Conservation (phyloP, 768 basidiomycete species). For the Amanita molliuscula region DNA sequence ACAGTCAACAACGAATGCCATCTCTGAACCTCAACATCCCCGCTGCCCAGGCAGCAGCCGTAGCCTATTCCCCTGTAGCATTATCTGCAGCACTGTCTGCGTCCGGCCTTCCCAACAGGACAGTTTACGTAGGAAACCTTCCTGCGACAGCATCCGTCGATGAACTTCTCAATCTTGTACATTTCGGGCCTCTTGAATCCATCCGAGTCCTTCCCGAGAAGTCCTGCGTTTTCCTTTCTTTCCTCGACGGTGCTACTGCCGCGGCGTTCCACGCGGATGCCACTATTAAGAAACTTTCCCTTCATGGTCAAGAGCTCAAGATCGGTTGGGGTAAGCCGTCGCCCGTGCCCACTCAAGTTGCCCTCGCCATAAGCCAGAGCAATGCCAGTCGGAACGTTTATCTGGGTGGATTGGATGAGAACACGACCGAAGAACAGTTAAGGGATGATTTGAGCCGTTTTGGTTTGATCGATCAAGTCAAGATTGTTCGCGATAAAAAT, state of each 20-base stretch:
- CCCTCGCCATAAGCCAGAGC: conserved; percentile 80
- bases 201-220: conserved; percentile 95
- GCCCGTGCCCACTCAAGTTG: conserved; percentile 77
- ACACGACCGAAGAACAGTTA: conserved; percentile 83
- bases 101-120: conserved; percentile 66
- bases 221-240: conserved; percentile 95
- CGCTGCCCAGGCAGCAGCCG: conserved; percentile 41
- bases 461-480: conserved; percentile 97
- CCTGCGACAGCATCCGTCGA: conserved; percentile 95
- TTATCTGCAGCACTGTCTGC: conserved; percentile 58
- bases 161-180: conserved; percentile 94
- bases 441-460: conserved; percentile 88
- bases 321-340: conserved; percentile 98
- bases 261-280: conserved; percentile 98
- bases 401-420: conserved; percentile 86
- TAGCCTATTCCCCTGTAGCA: conserved; percentile 68
- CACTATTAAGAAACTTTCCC: conserved; percentile 82
- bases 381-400: conserved; percentile 96
- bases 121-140: conserved; percentile 95
- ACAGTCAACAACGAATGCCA: conserved; percentile 51
- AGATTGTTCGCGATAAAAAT: conserved; percentile 98
- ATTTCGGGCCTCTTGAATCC: conserved; percentile 93
- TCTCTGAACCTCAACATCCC: conserved; percentile 62
- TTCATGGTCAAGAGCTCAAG: conserved; percentile 95
- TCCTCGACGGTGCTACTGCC: conserved; percentile 88